Base-by-base conservation (phyloP, 2,329 filamentous ascomycete species). In the Botryotinia narcissicola region DNA sequence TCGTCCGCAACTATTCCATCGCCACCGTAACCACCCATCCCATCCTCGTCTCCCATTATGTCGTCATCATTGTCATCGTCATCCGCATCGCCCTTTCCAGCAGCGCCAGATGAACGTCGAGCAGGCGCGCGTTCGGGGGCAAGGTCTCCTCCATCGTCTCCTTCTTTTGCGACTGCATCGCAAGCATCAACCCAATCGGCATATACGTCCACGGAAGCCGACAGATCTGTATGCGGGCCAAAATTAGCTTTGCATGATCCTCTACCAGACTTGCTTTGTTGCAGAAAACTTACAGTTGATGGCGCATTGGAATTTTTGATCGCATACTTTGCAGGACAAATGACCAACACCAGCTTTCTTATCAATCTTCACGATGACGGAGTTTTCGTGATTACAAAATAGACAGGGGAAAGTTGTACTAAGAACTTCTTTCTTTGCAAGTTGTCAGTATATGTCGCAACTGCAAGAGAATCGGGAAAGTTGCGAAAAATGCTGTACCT, bases 161-260 rank as follows among this genome's bases (percentile, higher is more conserved):
- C 86, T 74, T 90, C 86, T 80, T 92, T 91, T 25, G 90, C 90
- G 68, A 93, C 91, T 9, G 89, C 86, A 80, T 93, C 91, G 81
- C 91, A 93, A n/a, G 96, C 96, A 84, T 99, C 96, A 76, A 99
- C 93, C 96, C 96, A 99, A 83, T 98, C 96, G 48, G 93, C 93
- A 81, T 99, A 99, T 12, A 99, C 95, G 81, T 99, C 96, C 64
- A 99, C 94, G 0, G 94, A 89, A 22, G 93, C 93, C 40, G 93
- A 97, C 40, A 98, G 90, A 82, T 97, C 94, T 97, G 75, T 32
- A 63, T 62, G 69, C 44, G 44, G 32, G 22, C 16, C 18, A 75
- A 63, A 42, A 64, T 77, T 61, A 80, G 77, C 62, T 69, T 29
- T 22, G 44, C n/a, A 44, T 69, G 54, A 37, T 57, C n/a, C 37